Percentiles rank a stretch among this genome's conserved stretches.
phyloP scores from a whole-genome alignment of 2,329 filamentous ascomycete genomes.

The Nothophaeocryptopus gaeumannii region DNA sequence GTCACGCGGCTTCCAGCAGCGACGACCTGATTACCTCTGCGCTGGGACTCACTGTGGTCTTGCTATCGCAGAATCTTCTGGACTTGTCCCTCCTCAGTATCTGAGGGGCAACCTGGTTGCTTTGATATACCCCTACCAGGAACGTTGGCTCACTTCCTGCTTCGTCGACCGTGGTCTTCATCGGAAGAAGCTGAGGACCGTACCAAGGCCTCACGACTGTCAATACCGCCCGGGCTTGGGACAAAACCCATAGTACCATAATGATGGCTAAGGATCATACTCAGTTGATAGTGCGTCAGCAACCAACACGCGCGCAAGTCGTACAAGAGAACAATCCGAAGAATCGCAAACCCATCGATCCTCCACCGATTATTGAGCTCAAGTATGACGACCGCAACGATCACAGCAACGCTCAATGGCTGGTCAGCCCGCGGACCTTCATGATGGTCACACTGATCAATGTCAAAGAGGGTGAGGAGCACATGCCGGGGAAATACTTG shows the following conservation, averaged over 20 bases:
- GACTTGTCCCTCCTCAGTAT: too few species aligned
- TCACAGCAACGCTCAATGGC: constrained; percentile 53
- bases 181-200: too few species aligned
- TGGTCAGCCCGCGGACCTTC: constrained; percentile 65
- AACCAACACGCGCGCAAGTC: constrained; percentile 24
- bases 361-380: constrained; percentile 79
- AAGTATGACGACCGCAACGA: constrained; percentile 48
- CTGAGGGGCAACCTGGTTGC: too few species aligned
- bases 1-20: too few species aligned
- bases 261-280: constrained; percentile 23
- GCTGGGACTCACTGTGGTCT: too few species aligned
- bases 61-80: too few species aligned
- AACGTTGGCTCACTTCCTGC: too few species aligned
- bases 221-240: too few species aligned
- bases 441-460: constrained; percentile 56
- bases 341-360: constrained; percentile 76
- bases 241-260: neutral
- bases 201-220: too few species aligned
- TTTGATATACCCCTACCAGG: too few species aligned
- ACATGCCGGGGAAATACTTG: constrained; percentile 22
- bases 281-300: constrained; percentile 21
- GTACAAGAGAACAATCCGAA: constrained; percentile 28
- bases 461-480: constrained; percentile 23
- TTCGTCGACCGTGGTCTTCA: too few species aligned
- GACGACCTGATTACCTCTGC: too few species aligned